Percentiles rank a stretch among this genome's conserved stretches.
Conservation (phyloP, 2,329 filamentous ascomycete species). For the Colletotrichum spinosum region DNA sequence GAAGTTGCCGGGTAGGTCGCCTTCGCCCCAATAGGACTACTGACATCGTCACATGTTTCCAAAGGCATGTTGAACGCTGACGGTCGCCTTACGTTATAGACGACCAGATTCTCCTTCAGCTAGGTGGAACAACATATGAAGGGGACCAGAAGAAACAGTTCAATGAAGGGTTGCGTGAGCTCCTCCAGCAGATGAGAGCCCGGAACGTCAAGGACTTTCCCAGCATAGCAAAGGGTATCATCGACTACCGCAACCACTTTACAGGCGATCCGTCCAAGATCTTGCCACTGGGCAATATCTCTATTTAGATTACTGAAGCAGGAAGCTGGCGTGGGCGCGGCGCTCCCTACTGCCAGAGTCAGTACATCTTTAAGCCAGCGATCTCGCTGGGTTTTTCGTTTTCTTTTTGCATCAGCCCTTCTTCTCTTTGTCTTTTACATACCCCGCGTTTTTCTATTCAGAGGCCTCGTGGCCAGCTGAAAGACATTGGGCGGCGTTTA, state of each 20-base stretch:
- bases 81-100: slow-evolving; percentile 64
- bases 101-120: slow-evolving; percentile 78
- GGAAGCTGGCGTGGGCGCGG: background rate
- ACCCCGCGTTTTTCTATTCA: slow-evolving; percentile 11
- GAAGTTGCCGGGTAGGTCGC: slow-evolving; percentile 78
- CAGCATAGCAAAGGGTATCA: slow-evolving; percentile 74
- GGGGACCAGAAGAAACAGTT: slow-evolving; percentile 71
- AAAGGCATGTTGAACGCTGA: slow-evolving; percentile 57
- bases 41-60: slow-evolving; percentile 47
- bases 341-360: slow-evolving; percentile 15
- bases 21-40: slow-evolving; percentile 31
- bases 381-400: slow-evolving; percentile 1
- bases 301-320: slow-evolving; percentile 43
- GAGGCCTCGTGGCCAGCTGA: slow-evolving; percentile 14
- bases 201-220: slow-evolving; percentile 74
- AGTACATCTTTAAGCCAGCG: slow-evolving; percentile 5
- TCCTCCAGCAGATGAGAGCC: slow-evolving; percentile 70
- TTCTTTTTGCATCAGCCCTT: slow-evolving; percentile 27
- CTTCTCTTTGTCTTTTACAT: slow-evolving; percentile 32
- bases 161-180: slow-evolving; percentile 69
- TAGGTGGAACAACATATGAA: slow-evolving; percentile 74
- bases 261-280: slow-evolving; percentile 73
- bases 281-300: slow-evolving; percentile 65
- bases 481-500: slow-evolving; percentile 28
- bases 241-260: slow-evolving; percentile 74